Evolutionary conservation across 2,329 filamentous ascomycete genomes (phyloP).

Genomic region (Paecilomyces sp.): DNA sequence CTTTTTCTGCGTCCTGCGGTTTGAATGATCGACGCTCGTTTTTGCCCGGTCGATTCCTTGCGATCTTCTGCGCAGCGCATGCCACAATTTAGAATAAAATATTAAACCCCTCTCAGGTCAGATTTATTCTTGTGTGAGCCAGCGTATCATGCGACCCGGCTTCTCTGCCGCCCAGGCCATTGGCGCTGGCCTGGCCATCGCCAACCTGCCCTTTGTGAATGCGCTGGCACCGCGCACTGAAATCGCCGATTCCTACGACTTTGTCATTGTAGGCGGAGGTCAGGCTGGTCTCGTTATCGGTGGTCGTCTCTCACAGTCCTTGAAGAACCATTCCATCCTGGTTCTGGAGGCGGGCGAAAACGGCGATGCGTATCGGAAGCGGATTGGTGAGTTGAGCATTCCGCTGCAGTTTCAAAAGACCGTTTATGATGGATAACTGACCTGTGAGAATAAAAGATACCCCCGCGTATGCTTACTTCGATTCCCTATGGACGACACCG

Average conservation of each 20-base stretch:
- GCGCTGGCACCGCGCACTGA: conserved; percentile 18
- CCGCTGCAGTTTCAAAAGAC: background rate
- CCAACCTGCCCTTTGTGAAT: conserved; percentile 9
- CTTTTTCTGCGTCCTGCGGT: background rate
- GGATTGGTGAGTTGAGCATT: conserved; percentile 19
- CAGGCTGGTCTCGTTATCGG: conserved; percentile 47
- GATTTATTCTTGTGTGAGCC: no score
- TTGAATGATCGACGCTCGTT: background rate
- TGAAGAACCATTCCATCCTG: conserved; percentile 26
- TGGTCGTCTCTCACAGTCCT: conserved; percentile 36
- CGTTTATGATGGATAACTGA: background rate
- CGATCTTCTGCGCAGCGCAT: background rate
- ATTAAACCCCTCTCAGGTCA: no score
- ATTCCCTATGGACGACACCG: conserved; percentile 27
- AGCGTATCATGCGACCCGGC: background rate
- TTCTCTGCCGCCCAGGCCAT: conserved; percentile 4
- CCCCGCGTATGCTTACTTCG: conserved; percentile 25
- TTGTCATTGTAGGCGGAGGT: conserved; percentile 47
- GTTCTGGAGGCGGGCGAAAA: conserved; percentile 24
- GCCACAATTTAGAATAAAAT: background rate
- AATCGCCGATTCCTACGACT: conserved; percentile 21
- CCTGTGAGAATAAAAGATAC: conserved; percentile 15
- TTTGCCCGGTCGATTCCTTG: background rate
- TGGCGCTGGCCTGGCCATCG: conserved; percentile 10
- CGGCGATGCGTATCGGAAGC: conserved; percentile 24